A percentile compares a stretch with the other conserved stretches of the same genome.
phyloP scores from a whole-genome alignment of 805 yeast species.

The Yamadazyma paraphyllophila region DNA sequence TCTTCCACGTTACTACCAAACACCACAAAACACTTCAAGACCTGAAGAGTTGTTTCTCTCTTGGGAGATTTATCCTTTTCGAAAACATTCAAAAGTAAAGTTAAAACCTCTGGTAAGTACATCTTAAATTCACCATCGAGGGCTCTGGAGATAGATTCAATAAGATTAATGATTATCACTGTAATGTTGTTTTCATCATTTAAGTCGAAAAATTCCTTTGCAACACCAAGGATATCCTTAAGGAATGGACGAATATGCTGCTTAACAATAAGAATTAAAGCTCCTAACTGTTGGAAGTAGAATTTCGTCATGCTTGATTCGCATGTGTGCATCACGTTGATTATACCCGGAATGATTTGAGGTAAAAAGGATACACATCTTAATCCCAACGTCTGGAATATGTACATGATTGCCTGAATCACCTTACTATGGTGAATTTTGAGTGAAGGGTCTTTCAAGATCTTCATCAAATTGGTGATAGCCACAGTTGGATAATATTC shows the following conservation, averaged over 20 bases:
- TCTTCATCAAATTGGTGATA: slow-evolving; percentile 76
- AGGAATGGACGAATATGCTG: slow-evolving; percentile 87
- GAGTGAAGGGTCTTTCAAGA: slow-evolving; percentile 80
- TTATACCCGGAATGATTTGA: slow-evolving; percentile 84
- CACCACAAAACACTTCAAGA: slow-evolving; percentile 76
- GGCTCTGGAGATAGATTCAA: slow-evolving; percentile 82
- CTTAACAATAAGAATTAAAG: slow-evolving; percentile 75
- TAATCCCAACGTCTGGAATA: slow-evolving; percentile 83
- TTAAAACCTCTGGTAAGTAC: slow-evolving; percentile 74
- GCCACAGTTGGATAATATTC: slow-evolving; percentile 97
- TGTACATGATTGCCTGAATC: slow-evolving; percentile 90
- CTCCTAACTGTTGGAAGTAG: slow-evolving; percentile 84
- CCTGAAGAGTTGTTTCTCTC: slow-evolving; percentile 63
- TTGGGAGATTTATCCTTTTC: slow-evolving; percentile 68
- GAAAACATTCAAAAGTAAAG: slow-evolving; percentile 70
- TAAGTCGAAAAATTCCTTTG: slow-evolving; percentile 65
- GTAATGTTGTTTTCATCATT: slow-evolving; percentile 56
- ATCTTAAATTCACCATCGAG: slow-evolving; percentile 90
- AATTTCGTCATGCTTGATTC: slow-evolving; percentile 79
- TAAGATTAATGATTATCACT: slow-evolving; percentile 71
- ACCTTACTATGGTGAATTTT: slow-evolving; percentile 86
- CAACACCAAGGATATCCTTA: slow-evolving; percentile 67
- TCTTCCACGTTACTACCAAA: slow-evolving; percentile 90
- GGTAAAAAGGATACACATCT: slow-evolving; percentile 88
- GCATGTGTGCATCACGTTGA: slow-evolving; percentile 79